These are phyloP conservation scores for Entomortierella lignicola DNA, from an alignment of 192 early-diverging fungal genomes.

Conservation along the genomic window DNA sequence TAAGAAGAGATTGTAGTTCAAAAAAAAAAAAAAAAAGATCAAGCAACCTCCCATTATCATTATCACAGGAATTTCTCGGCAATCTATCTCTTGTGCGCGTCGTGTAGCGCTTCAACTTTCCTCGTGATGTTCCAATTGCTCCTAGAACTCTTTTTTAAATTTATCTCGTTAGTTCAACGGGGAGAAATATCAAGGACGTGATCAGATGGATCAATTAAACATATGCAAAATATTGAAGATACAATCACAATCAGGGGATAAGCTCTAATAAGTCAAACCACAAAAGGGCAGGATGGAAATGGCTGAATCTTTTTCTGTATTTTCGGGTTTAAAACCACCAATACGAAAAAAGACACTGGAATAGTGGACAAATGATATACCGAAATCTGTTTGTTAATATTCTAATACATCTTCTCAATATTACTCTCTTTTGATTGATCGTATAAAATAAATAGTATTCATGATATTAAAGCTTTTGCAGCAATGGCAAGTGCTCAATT, in stretches of 20 bases:
- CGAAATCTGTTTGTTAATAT: too few relatives aligned
- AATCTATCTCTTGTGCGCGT: background rate
- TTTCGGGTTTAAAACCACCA: too few relatives aligned
- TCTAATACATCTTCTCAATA: background rate
- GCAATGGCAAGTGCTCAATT: constrained; percentile 52
- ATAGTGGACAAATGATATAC: too few relatives aligned
- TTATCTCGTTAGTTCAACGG: too few relatives aligned
- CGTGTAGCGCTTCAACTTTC: background rate
- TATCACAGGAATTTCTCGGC: background rate
- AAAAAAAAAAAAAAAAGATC: background rate
- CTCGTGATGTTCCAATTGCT: constrained; percentile 6
- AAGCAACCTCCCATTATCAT: background rate
- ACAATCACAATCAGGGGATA: too few relatives aligned
- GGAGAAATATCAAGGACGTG: background rate
- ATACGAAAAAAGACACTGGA: too few relatives aligned
- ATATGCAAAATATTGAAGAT: too few relatives aligned
- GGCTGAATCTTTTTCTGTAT: background rate
- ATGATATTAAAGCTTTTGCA: constrained; percentile 46
- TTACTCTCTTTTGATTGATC: background rate
- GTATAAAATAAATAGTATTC: constrained; percentile 15
- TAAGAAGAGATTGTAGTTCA: background rate
- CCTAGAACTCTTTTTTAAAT: constrained; percentile 1
- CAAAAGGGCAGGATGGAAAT: background rate
- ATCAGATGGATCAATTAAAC: too few relatives aligned
- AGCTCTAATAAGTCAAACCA: too few relatives aligned